phyloP scores from a whole-genome alignment of 306 rosid species.

The Casuarina equisetifolia region DNA sequence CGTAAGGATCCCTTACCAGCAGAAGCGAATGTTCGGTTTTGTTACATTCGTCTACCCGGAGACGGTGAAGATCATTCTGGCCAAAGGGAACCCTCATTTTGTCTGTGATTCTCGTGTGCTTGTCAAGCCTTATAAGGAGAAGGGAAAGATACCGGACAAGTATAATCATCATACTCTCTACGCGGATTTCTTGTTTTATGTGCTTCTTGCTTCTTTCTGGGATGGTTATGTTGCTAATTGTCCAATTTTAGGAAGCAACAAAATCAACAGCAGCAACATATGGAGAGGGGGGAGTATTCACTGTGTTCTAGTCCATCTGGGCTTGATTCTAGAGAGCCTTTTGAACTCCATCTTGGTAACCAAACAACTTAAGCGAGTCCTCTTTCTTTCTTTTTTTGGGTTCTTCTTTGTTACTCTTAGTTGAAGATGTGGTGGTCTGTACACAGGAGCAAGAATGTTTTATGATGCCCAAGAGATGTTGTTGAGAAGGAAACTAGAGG shows the following conservation, averaged over 20 bases:
- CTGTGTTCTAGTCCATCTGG: constrained; percentile 51
- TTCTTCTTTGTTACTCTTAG: background rate
- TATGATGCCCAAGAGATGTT: constrained; percentile 62
- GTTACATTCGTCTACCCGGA: constrained; percentile 94
- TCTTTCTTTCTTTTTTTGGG: background rate
- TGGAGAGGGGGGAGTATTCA: constrained; percentile 50
- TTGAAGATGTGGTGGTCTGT: background rate
- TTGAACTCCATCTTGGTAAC: constrained; percentile 54
- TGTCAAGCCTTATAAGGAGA: constrained; percentile 98
- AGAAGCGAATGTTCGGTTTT: constrained; percentile 95
- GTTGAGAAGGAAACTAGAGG: constrained; percentile 71
- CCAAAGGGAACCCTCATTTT: constrained; percentile 96
- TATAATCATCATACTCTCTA: constrained; percentile 29
- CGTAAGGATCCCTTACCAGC: constrained; percentile 97
- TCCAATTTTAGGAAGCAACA: constrained; percentile 41
- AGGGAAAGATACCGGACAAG: constrained; percentile 91
- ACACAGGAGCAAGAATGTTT: constrained; percentile 67
- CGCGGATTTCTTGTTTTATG: background rate
- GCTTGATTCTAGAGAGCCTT: constrained; percentile 36
- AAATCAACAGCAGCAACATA: constrained; percentile 44
- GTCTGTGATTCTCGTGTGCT: constrained; percentile 96
- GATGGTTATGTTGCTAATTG: background rate
- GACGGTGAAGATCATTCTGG: constrained; percentile 79
- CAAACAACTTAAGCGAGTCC: constrained; percentile 1
- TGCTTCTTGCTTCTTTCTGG: background rate